Evolutionary conservation across 106 monocot genomes (phyloP), one percentile per base, ranked within the genome.

Genomic region (Dendrobium nobile): DNA sequence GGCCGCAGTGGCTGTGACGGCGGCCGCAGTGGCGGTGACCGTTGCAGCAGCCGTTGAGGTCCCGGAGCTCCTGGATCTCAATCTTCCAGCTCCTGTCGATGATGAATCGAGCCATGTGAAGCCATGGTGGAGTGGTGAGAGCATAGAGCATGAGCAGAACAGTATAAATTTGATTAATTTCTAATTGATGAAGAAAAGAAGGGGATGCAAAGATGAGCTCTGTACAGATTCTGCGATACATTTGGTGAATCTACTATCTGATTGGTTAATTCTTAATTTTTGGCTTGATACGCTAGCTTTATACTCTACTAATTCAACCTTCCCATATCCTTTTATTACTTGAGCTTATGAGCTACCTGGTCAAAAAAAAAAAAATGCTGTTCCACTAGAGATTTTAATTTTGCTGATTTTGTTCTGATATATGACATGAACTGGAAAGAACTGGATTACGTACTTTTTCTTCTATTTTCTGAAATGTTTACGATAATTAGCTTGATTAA

Each of bases 51-150:
- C 5, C 0, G 43, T 19, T 5, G 31, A 41, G 17, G 4, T 55
- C 42, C 64, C 75, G 2, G 82, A 79, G 9, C 73, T 84, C 42
- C 33, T 87, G 18, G 84, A 87, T 84, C 87, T 87, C 78, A 87
- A 84, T 41, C 42, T 79, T 44, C 77, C 87, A 24, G 75, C 79
- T 78, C 67, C 78, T 11, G 37, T 75, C 17, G 82, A 82, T 5
- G 82, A 79, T 18, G 84, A 82, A 76, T 79, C 79, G 7, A 82
- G 79, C 54, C 75, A 73, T 55, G 76, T 42, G 59, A 80, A 58
- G 56, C 64, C 65, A 31, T 54, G 40, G 82, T 58, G 79, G 72
- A 68, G 9, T 40, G 43, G 81, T 26, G 70, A 80, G 15, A 42
- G 51, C 64, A 40, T 7, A 33, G 37, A 67, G 47, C 67, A 67